Evolutionary conservation across 2,329 filamentous ascomycete species (phyloP).

Genomic region (Cyphellophora attinorum): DNA sequence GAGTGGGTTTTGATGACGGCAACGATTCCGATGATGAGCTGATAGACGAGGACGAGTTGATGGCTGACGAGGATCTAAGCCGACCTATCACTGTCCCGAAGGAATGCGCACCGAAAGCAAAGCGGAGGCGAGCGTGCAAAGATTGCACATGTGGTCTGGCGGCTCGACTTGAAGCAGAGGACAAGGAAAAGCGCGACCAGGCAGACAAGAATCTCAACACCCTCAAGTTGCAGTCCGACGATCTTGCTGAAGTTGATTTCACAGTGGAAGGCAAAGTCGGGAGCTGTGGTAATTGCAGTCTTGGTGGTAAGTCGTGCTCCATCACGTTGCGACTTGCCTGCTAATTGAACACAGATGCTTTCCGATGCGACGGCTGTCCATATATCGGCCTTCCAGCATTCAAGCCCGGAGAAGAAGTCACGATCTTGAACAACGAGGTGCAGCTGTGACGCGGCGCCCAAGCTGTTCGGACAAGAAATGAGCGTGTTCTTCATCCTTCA

Average conservation of each 20-base stretch:
- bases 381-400: slow-evolving; percentile 91
- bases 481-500: too few species aligned
- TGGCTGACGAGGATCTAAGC: slow-evolving; percentile 76
- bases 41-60: slow-evolving; percentile 80
- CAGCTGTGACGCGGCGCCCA: too few species aligned
- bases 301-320: slow-evolving; percentile 61
- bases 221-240: slow-evolving; percentile 61
- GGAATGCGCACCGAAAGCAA: slow-evolving; percentile 78
- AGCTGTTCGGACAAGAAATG: too few species aligned
- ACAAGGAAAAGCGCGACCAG: slow-evolving; percentile 54
- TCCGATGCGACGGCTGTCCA: slow-evolving; percentile 56
- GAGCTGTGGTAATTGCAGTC: slow-evolving; percentile 84
- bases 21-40: slow-evolving; percentile 66
- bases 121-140: slow-evolving; percentile 89
- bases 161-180: slow-evolving; percentile 76
- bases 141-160: slow-evolving; percentile 95
- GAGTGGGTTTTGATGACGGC: slow-evolving; percentile 60
- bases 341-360: too few species aligned
- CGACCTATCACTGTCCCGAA: slow-evolving; percentile 57
- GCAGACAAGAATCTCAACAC: slow-evolving; percentile 49
- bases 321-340: slow-evolving; percentile 58
- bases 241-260: slow-evolving; percentile 87
- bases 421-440: slow-evolving; percentile 67
- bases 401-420: slow-evolving; percentile 92
- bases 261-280: slow-evolving; percentile 96